Evolutionary conservation across 2,329 filamentous ascomycete genomes (phyloP), one percentile per base, ranked within the genome.

Genomic region (Xenoacremonium recifei): DNA sequence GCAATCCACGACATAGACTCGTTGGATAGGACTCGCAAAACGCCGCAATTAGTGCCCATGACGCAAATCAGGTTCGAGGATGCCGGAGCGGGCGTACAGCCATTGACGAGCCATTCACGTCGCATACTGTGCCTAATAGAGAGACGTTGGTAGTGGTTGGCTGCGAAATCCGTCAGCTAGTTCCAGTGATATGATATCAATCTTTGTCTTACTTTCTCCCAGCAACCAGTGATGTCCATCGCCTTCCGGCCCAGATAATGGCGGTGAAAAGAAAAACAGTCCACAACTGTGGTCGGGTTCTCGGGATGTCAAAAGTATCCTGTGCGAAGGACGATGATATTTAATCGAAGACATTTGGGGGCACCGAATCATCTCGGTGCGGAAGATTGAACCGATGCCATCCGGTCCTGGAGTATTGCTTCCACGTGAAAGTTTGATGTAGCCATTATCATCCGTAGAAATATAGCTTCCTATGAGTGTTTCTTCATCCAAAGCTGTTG

Each of bases 21-120:
- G 44, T 65, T 50, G 25, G 53, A 46, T 21, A 60, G 50, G 15
- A 72, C 59, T 16, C 60, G 54, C 11, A 74, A 40, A 5, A 80
- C 61, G n/a, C 76, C 77, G 2, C 58, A 55, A 49, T 63, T 72
- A 2, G 75, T 73, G 32, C 75, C 77, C 32, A 77, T 57, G 5
- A 73, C 61, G 54, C 73, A 78, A 29, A 71, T 50, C 2, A 72
- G 41, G 21, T 62, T 46, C 5, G 70, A 69, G 2, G 59, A 58
- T 0, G 62, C 37, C 0, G 72, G 71, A 0, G 72, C 72, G 0
- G 71, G 58, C 1, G 68, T 68, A 16, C 68, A 67, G n/a, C 62
- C 61, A 45, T 72, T 63, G 16, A 72, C 66, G 19, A 62, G 39
- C 58, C 60, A 65, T 29, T 61, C 54, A 15, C 54, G 46, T 5